Evolutionary conservation across 345 rosid species (phyloP), one percentile per base, ranked within the genome.

Genomic region (Gossypium herbaceum): DNA sequence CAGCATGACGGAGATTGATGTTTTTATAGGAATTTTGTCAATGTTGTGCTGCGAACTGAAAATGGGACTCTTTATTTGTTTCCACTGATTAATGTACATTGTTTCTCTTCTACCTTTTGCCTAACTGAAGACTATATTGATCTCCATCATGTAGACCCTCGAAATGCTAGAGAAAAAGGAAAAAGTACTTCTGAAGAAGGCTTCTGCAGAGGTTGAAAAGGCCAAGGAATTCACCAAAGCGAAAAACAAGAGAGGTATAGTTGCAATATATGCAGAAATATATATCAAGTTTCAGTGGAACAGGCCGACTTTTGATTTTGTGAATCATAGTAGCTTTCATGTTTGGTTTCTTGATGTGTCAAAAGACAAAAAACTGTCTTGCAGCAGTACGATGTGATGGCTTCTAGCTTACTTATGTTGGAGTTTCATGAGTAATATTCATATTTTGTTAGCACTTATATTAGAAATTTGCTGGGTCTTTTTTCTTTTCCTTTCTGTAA

Each of bases 101-200:
- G 5, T 57, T 76, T 25, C 56, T 70, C 1, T 12, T 62, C 19
- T 47, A 15, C 54, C 16, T 57, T 56, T 43, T 16, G 24, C 12
- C 63, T 67, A 48, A 52, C 57, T 22, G 5, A 39, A 57, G 25
- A 3, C 2, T 29, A 39, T 71, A 25, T 71, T 54, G 2, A 19
- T 55, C 12, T 79, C 24, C 34, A 60, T 56, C 57, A 17, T 15
- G 47, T 76, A 92, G 98, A 94, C 97, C 4, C 93, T 92, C 64
- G 93, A 87, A 83, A 92, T 91, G 98, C 79, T 92, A n/a, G 97
- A 94, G 97, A 91, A 94, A 72, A 92, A 87, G 84, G 97, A 91
- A 86, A 89, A 91, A 50, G 87, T 92, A 9, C 92, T 94, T 0
- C 15, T 76, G 10, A 89, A 91, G 81, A 94, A 94, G 76, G 94